Conservation (phyloP, 1,284 basidiomycete genomes). For the Trichosporon sp. region DNA sequence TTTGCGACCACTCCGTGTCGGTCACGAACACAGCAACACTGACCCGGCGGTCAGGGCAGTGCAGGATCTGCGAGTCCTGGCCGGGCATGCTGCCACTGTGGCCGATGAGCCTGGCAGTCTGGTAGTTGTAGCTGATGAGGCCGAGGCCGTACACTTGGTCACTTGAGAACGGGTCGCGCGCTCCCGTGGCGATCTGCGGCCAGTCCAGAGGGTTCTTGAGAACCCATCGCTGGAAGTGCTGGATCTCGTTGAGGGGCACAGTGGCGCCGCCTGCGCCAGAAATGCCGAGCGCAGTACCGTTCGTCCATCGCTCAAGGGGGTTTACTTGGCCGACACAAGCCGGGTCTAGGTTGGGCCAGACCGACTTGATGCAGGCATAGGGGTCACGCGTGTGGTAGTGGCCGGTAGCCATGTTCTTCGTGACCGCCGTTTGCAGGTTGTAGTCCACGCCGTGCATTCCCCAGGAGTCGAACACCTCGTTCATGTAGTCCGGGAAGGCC, state of each 20-base stretch:
- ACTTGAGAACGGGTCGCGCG: not conserved
- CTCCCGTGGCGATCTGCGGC: not conserved
- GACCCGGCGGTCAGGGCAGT: slow-evolving; percentile 8
- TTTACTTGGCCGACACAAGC: not conserved
- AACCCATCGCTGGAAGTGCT: not conserved
- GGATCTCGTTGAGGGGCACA: not conserved
- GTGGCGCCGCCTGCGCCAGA: not conserved
- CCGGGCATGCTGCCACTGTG: slow-evolving; percentile 18
- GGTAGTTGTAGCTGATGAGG: not conserved
- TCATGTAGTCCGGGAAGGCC: slow-evolving; percentile 24
- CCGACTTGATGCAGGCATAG: not conserved
- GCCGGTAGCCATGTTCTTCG: slow-evolving; percentile 2
- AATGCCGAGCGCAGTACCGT: not conserved
- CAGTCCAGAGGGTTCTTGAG: not conserved
- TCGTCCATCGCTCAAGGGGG: not conserved
- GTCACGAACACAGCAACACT: slow-evolving; percentile 16
- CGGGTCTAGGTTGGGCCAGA: not conserved
- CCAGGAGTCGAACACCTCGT: slow-evolving; percentile 30
- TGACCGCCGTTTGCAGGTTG: slow-evolving; percentile 14
- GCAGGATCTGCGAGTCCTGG: slow-evolving; percentile 7
- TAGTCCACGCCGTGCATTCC: slow-evolving; percentile 28
- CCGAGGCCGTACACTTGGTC: not conserved
- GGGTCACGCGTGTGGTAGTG: not conserved
- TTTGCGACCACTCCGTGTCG: slow-evolving; percentile 7
- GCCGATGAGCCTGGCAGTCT: not conserved